Evolutionary conservation across 805 yeast species (phyloP), one percentile per base, ranked within the genome.

Genomic region (Wickerhamomyces chaumierensis): DNA sequence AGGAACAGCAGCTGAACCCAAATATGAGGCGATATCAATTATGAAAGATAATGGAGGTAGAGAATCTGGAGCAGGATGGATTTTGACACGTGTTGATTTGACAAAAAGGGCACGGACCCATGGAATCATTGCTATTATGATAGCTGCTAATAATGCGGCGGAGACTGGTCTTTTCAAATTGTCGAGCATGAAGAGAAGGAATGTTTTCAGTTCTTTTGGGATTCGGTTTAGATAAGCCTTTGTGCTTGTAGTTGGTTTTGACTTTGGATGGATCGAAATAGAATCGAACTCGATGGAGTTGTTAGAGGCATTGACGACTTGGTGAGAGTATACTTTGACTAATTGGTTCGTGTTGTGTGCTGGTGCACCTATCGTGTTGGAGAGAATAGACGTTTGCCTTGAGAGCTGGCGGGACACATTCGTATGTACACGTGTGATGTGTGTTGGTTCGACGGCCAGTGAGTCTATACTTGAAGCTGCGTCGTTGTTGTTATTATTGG

Each of bases 1-100:
- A 2, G 96, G 97, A 27, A 90, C 97, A 33, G 85, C 78, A 0
- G 96, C 95, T 3, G 78, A 75, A 0, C 95, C 95, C 4, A 92
- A 63, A 54, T 88, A 92, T 9, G 72, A 55, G 2, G 88, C 65
- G 43, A 77, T 75, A 54, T 90, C 96, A 73, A 90, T 82, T 4
- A 90, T 47, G 47, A 90, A 90, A 14, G 88, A 82, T 33, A 90
- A 64, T 4, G 95, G 88, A 0, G 98, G 96, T 42, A 68, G 67
- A 1, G 68, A 65, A 58, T 90, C 98, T 0, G 98, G 98, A 0
- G 97, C 97, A 39, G 68, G 55, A 1, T 73, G 79, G 17, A 88
- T 46, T 6, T 62, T 56, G 2, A 41, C 52, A 23, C 68, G 69
- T 1, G 52, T 42, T 5, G 73, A 66, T 1, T 56, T 56, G 13